phyloP scores from a whole-genome alignment of 805 yeast species.

The Lachancea mirantina region DNA sequence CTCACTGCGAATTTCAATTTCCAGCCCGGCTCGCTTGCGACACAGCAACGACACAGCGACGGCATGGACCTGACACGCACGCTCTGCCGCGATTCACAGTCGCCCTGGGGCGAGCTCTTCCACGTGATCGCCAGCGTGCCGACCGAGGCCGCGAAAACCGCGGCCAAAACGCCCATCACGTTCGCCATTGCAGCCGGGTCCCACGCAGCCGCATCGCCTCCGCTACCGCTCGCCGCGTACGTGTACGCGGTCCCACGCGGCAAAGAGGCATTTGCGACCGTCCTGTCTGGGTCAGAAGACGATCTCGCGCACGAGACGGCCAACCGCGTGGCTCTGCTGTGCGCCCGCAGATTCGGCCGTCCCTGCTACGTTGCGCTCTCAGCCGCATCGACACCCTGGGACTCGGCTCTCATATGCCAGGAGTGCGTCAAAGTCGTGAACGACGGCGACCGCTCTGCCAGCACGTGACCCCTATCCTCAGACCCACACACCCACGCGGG shows the following conservation, averaged over 20 bases:
- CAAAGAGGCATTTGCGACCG: conserved; percentile 17
- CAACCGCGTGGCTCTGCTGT: conserved; percentile 22
- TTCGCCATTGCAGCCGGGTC: conserved; percentile 4
- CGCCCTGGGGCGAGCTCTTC: conserved; percentile 5
- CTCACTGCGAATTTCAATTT: background rate
- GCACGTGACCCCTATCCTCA: background rate
- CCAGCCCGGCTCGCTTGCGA: background rate
- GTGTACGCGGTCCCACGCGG: conserved; percentile 6
- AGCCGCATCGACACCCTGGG: conserved; percentile 11
- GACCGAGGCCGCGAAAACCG: conserved; percentile 5
- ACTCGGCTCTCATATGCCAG: conserved; percentile 20
- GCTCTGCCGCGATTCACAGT: background rate
- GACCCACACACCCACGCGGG: too few species aligned
- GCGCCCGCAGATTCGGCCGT: conserved; percentile 18
- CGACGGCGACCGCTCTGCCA: conserved; percentile 1
- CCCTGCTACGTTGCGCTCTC: conserved; percentile 28
- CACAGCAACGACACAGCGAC: too few species aligned
- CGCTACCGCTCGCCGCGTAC: conserved; percentile 1
- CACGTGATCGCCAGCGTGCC: conserved; percentile 19
- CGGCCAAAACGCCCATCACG: conserved; percentile 4
- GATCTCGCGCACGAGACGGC: conserved; percentile 26
- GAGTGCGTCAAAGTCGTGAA: conserved; percentile 20
- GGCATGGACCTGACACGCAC: too few species aligned
- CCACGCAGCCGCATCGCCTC: background rate
- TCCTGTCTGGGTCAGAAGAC: conserved; percentile 21